Percentiles rank a stretch among this genome's conserved stretches.
These are phyloP conservation scores for Suhomyces panamericanus DNA, from an alignment of 1,139 yeast genomes.

Conservation along the genomic window DNA sequence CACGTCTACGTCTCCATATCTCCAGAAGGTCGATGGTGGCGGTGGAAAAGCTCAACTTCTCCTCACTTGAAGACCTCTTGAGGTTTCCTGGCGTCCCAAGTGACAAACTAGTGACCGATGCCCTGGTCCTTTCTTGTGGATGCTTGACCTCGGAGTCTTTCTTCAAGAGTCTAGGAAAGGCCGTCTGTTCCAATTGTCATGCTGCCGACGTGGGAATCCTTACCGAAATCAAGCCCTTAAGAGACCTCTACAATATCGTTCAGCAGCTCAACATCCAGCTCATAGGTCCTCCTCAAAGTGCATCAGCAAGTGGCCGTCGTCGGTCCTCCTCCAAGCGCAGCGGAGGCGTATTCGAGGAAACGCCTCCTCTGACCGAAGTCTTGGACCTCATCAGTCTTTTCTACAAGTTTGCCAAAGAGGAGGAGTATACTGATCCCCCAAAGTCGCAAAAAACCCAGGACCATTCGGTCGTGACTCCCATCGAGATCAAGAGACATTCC, in stretches of 20 bases:
- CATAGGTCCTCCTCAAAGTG: conserved; percentile 5
- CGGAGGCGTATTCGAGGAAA: conserved; percentile 14
- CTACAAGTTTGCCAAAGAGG: conserved; percentile 47
- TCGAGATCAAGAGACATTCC: conserved; percentile 12
- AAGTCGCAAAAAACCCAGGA: conserved; percentile 1
- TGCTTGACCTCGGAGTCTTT: conserved; percentile 61
- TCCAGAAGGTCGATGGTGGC: background rate
- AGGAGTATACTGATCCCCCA: conserved; percentile 15
- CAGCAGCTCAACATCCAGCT: conserved; percentile 22
- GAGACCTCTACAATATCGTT: conserved; percentile 48
- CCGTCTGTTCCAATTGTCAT: conserved; percentile 53
- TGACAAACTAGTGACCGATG: conserved; percentile 42
- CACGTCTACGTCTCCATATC: background rate
- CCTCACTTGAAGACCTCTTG: conserved; percentile 33
- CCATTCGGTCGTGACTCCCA: conserved; percentile 12
- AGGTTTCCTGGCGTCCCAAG: conserved; percentile 27
- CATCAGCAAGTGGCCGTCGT: conserved; percentile 3
- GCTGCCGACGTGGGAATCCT: conserved; percentile 33
- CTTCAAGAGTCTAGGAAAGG: conserved; percentile 25
- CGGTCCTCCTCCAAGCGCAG: conserved; percentile 13
- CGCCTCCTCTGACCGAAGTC: conserved; percentile 21
- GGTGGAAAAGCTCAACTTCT: conserved; percentile 31
- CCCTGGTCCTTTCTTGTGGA: conserved; percentile 66
- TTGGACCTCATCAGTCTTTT: conserved; percentile 41
- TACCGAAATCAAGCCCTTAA: conserved; percentile 51